These are phyloP conservation scores for Euphorbia schlechtendalii DNA, from an alignment of 441 rosid species.

Conservation along the genomic window DNA sequence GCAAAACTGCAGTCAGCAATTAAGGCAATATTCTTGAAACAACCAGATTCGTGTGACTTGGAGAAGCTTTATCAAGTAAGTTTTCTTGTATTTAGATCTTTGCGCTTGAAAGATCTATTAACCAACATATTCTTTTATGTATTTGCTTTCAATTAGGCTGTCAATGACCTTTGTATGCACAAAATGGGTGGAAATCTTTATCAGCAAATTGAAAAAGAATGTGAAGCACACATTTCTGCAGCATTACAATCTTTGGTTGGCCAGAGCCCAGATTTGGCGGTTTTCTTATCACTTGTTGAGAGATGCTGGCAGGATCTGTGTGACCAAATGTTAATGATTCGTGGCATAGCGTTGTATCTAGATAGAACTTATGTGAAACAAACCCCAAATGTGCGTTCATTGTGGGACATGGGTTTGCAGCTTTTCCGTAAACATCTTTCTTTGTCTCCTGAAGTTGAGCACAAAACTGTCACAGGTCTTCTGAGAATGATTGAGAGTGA, in stretches of 20 bases:
- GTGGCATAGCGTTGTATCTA: constrained; percentile 84
- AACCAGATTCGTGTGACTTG: constrained; percentile 59
- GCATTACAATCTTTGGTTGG: constrained; percentile 79
- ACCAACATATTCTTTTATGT: not conserved
- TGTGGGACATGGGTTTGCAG: constrained; percentile 99
- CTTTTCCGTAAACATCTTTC: constrained; percentile 88
- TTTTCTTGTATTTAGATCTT: constrained; percentile 5
- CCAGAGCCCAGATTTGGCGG: constrained; percentile 89
- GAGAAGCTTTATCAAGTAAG: constrained; percentile 88
- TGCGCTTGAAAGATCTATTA: not conserved
- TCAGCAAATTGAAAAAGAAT: constrained; percentile 78
- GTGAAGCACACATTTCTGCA: constrained; percentile 75
- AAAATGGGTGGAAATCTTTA: constrained; percentile 94
- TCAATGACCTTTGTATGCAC: constrained; percentile 84
- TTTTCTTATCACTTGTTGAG: constrained; percentile 87
- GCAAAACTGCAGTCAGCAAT: constrained; percentile 85
- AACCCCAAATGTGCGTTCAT: constrained; percentile 68
- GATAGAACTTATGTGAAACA: constrained; percentile 94
- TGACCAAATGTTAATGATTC: constrained; percentile 95
- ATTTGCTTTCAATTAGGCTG: constrained; percentile 46
- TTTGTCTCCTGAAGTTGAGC: constrained; percentile 83
- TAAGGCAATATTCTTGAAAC: constrained; percentile 86
- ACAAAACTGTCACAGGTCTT: constrained; percentile 93
- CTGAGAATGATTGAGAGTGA: constrained; percentile 92
- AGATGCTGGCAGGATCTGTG: constrained; percentile 97